Base-by-base conservation (phyloP, 495 filamentous ascomycete species). In the Haplographium delicatum region DNA sequence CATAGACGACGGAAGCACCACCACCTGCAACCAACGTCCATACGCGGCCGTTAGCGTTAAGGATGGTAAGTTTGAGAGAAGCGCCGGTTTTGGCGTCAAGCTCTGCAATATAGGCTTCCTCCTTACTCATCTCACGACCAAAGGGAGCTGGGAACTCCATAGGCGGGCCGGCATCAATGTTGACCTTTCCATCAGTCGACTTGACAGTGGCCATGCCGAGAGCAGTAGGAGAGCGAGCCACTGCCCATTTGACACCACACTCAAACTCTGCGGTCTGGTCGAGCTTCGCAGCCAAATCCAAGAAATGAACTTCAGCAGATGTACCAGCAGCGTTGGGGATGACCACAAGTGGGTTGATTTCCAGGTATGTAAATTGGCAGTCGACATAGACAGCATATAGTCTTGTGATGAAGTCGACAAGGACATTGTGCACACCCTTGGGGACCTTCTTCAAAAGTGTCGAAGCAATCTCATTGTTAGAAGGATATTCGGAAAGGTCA, bases 191-290 rank as follows among this genome's bases (percentile, higher is more conserved):
- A 65, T 75, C 77, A 54, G 80, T 81, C 31, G 70, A 64, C 58
- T 75, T 69, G 37, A 75, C 68, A 57, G 77, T 66, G 57, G 76
- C 74, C 65, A 95, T 76, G 53, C 93, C 93, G 48, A 99, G 81
- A 65, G 87, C 88, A 47, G 84, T 77, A 33, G 91, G 86, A 55
- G 88, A 86, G 50, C 93, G 86, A 40, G 93, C 93, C 67, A 96
- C 76, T 52, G 93, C 93, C 93, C 93, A 99, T 72, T 99, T 99
- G 58, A 85, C 88, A 69, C 93, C 93, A 62, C 93, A 99, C 76
- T 99, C 93, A 65, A 97, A 99, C 75, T 99, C 93, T 58, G 93
- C 93, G 45, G 93, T 99, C 74, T 99, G 93, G 70, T 99, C 93
- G 47, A 99, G 75, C 81, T 99, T 99, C 62, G 93, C 93, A 53